Conservation (phyloP, 257 asterid species). For the Thymus mandschuricus region DNA sequence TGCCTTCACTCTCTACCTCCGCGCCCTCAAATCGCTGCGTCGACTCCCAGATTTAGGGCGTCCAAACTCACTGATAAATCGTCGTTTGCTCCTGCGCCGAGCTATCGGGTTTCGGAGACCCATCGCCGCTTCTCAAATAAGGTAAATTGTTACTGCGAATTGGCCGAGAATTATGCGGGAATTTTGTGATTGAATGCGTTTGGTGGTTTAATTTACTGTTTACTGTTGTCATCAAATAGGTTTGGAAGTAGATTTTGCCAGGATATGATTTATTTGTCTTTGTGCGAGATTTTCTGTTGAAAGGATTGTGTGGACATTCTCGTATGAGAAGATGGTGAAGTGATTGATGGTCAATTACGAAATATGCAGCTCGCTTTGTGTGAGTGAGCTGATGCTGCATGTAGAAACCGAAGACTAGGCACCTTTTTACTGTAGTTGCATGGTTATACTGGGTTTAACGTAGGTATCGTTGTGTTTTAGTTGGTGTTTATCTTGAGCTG, state of each 20-base stretch:
- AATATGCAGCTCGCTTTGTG: constrained; percentile 11
- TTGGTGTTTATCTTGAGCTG: constrained; percentile 1
- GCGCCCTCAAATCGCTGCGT: constrained; percentile 42
- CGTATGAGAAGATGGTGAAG: constrained; percentile 17
- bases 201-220: constrained; percentile 3
- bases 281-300: background rate
- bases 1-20: constrained; percentile 54
- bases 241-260: constrained; percentile 9
- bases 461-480: constrained; percentile 7
- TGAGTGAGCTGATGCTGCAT: constrained; percentile 9
- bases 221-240: constrained; percentile 5
- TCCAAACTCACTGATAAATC: constrained; percentile 50
- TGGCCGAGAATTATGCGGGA: background rate
- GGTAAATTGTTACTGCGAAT: constrained; percentile 46
- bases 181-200: constrained; percentile 9
- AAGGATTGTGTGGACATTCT: constrained; percentile 1
- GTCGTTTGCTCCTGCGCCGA: constrained; percentile 37
- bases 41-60: constrained; percentile 47
- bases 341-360: background rate
- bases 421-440: background rate
- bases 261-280: constrained; percentile 5
- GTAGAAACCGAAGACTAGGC: background rate
- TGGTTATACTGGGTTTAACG: background rate
- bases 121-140: constrained; percentile 51
- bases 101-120: constrained; percentile 42